Evolutionary conservation across 768 basidiomycete species (phyloP).

Genomic region (Kwoniella sp.): DNA sequence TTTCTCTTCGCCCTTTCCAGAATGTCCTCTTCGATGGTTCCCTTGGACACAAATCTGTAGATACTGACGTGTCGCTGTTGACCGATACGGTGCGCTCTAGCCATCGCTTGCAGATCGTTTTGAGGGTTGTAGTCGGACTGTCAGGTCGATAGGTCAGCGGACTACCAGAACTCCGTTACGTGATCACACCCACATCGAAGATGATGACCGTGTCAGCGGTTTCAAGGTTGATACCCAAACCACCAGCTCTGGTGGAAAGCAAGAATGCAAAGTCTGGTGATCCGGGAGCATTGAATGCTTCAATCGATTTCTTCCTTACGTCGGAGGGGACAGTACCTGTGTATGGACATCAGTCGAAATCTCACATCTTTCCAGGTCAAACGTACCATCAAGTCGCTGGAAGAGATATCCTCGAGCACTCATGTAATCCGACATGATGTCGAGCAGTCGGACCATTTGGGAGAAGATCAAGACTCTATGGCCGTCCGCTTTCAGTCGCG

Average conservation of each 20-base stretch:
- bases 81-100: slow-evolving; percentile 96
- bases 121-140: slow-evolving; percentile 99
- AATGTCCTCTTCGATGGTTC: slow-evolving; percentile 99
- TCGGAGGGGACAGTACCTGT: slow-evolving; percentile 76
- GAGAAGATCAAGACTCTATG: slow-evolving; percentile 99
- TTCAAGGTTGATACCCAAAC: slow-evolving; percentile 97
- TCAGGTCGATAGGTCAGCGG: slow-evolving; percentile 1
- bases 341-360: background rate
- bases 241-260: slow-evolving; percentile 94
- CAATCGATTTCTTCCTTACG: slow-evolving; percentile 88
- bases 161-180: background rate
- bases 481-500: slow-evolving; percentile 81
- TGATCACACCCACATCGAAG: slow-evolving; percentile 65
- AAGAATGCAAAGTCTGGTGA: slow-evolving; percentile 97
- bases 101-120: slow-evolving; percentile 99
- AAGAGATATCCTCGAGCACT: slow-evolving; percentile 81
- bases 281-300: slow-evolving; percentile 90
- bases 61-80: slow-evolving; percentile 99
- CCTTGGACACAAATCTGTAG: slow-evolving; percentile 94
- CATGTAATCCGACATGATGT: slow-evolving; percentile 98
- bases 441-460: slow-evolving; percentile 97
- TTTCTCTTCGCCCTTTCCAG: slow-evolving; percentile 98
- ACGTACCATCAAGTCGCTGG: slow-evolving; percentile 86
- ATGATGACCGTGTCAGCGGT: slow-evolving; percentile 99
- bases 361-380: background rate